A percentile compares a stretch with the other conserved stretches of the same genome.
Conservation (phyloP, 2,329 filamentous ascomycete genomes). For the Falciphora oryzae region DNA sequence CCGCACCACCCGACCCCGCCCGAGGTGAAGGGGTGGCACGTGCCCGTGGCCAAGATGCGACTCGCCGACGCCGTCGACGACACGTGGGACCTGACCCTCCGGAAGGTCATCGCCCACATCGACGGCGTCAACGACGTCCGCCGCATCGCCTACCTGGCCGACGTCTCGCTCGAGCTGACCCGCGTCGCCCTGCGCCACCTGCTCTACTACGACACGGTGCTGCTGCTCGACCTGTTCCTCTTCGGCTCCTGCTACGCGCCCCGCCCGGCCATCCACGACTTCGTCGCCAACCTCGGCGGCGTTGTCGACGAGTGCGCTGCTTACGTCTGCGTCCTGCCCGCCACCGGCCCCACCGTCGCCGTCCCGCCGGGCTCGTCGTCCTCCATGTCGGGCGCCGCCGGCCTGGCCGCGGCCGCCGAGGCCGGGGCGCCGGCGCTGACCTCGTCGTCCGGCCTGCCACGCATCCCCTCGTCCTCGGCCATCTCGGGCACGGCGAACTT, state of each 20-base stretch:
- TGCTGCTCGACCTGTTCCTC: slow-evolving; percentile 91
- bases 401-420: slow-evolving; percentile 4
- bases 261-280: slow-evolving; percentile 69
- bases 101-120: slow-evolving; percentile 76
- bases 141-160: slow-evolving; percentile 76
- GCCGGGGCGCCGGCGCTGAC: slow-evolving; percentile 4
- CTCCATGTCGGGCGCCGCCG: slow-evolving; percentile 7
- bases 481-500: not conserved
- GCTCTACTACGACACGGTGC: slow-evolving; percentile 85
- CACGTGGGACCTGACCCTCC: slow-evolving; percentile 71
- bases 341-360: slow-evolving; percentile 17
- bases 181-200: slow-evolving; percentile 84
- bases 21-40: slow-evolving; percentile 79
- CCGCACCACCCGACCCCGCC: slow-evolving; percentile 73
- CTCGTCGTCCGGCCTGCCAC: not conserved
- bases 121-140: slow-evolving; percentile 88
- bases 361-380: not conserved
- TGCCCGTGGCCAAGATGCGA: slow-evolving; percentile 71
- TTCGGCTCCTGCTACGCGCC: slow-evolving; percentile 88
- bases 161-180: slow-evolving; percentile 81
- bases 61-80: slow-evolving; percentile 58
- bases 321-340: slow-evolving; percentile 59
- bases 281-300: slow-evolving; percentile 66
- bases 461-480: slow-evolving; percentile 3
- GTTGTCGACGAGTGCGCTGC: slow-evolving; percentile 82